These are phyloP conservation scores for Hymenoscyphus occultus DNA, from an alignment of 2,329 filamentous ascomycete genomes.

Conservation along the genomic window DNA sequence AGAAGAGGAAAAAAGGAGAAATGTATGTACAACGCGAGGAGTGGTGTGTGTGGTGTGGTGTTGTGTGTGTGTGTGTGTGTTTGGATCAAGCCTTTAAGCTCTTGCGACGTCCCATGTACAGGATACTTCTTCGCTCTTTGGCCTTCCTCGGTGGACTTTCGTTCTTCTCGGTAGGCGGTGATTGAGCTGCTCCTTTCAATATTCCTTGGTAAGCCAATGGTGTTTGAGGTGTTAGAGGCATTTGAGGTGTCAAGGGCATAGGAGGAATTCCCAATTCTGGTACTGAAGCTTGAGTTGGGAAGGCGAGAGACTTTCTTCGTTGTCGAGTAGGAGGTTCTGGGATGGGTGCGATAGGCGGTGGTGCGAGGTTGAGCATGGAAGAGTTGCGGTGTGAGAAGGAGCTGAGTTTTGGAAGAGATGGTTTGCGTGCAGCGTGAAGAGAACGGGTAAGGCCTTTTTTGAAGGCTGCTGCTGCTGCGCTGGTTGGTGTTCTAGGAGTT, in stretches of 20 bases:
- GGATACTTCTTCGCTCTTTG: slow-evolving; percentile 5
- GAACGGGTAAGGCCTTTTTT: slow-evolving; percentile 24
- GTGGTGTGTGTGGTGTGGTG: not conserved
- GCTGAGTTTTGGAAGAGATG: slow-evolving; percentile 24
- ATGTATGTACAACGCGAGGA: slow-evolving; percentile 5
- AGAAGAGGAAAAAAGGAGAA: not conserved
- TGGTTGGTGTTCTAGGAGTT: slow-evolving; percentile 27
- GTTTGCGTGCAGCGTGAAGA: slow-evolving; percentile 24
- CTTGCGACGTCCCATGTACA: slow-evolving; percentile 19
- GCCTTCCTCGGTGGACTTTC: not conserved
- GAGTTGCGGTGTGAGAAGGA: slow-evolving; percentile 16
- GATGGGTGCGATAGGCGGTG: not conserved
- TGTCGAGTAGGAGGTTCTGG: not conserved
- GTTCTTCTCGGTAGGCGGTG: slow-evolving; percentile 17
- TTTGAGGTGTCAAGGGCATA: slow-evolving; percentile 8
- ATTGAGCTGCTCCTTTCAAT: slow-evolving; percentile 20
- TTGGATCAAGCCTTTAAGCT: slow-evolving; percentile 15
- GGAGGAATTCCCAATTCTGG: not conserved
- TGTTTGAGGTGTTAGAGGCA: not conserved
- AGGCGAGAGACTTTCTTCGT: slow-evolving; percentile 9
- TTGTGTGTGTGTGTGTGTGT: not conserved
- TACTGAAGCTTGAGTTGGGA: slow-evolving; percentile 5
- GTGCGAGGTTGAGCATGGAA: slow-evolving; percentile 9
- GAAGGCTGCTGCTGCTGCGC: slow-evolving; percentile 21
- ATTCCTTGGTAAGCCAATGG: slow-evolving; percentile 26